Base-by-base conservation (phyloP, 2,329 filamentous ascomycete species). In the Alternaria consortialis region DNA sequence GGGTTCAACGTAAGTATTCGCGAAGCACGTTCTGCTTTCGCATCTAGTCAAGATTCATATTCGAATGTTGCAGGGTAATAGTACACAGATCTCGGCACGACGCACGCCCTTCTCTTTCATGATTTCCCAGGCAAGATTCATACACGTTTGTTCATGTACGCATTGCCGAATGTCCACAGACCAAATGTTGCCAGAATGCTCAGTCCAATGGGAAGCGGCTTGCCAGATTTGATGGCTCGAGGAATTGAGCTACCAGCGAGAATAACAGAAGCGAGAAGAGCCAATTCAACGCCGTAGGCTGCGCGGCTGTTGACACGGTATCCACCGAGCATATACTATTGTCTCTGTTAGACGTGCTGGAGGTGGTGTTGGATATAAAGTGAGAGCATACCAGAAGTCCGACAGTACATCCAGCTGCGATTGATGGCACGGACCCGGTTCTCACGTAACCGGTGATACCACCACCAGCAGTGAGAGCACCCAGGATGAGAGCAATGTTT, bases 231-330 rank as follows among this genome's bases (percentile, higher is more conserved):
- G 74, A 99, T 88, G 5, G 93, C 95, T 53, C 95, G 87, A 12
- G 95, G 95, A 62, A 98, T 90, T 2, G 92, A 91, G 42, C 91
- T 91, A 20, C 93, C 93, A 2, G 86, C 94, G 36, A 99, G 86
- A 27, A 98, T 82, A n/a, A 93, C 73, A 0, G 92, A 97, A 5
- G 95, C 95, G 43, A 97, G 84, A 9, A 99, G 85, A n/a, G 91
- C 92, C 43, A 97, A 83, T 80, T 98, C 95, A 69, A 96, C 82
- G 64, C 94, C 95, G 78, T 95, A 97, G 3, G 91, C 78, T 77
- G 93, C 86, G 63, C 86, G 84, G 71, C 88, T 89, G 71, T 90
- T 89, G 65, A 97, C 89, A 60, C 94, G 91, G 74, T 91, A 89
- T 66, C 91, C 94, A 65, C 93, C 92, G 43, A 97, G 83, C 25